These are phyloP conservation scores for Coemansia sp. DNA, from an alignment of 192 early-diverging fungal species.

Conservation along the genomic window DNA sequence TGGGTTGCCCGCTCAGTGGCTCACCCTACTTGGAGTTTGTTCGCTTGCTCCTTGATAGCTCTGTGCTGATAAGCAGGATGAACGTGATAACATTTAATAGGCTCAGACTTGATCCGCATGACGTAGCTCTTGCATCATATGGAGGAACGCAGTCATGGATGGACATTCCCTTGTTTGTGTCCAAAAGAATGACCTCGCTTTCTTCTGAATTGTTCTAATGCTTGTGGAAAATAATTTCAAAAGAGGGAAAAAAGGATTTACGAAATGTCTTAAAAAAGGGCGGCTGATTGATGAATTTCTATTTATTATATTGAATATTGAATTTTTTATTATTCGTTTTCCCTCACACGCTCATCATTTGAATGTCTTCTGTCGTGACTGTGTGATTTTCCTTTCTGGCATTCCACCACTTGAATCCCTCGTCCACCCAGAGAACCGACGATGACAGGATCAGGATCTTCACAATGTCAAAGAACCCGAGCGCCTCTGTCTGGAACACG, in stretches of 20 bases:
- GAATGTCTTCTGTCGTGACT: slow-evolving; percentile 45
- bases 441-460: slow-evolving; percentile 71
- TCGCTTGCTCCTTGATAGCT: too few species aligned
- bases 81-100: background rate
- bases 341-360: slow-evolving; percentile 40
- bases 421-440: slow-evolving; percentile 84
- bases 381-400: slow-evolving; percentile 17
- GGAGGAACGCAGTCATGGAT: slow-evolving; percentile 3
- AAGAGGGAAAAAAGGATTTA: background rate
- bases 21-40: too few species aligned
- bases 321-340: slow-evolving; percentile 1
- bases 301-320: background rate
- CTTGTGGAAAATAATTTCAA: background rate
- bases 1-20: too few species aligned
- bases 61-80: background rate
- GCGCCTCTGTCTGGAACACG: slow-evolving; percentile 91
- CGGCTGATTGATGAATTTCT: too few species aligned
- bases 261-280: too few species aligned
- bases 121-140: background rate
- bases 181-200: too few species aligned
- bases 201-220: too few species aligned
- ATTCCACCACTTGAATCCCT: slow-evolving; percentile 72
- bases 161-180: background rate
- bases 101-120: background rate
- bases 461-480: slow-evolving; percentile 72